Conservation (phyloP, 805 yeast genomes). For the Aciculoconidium aculeatum region DNA sequence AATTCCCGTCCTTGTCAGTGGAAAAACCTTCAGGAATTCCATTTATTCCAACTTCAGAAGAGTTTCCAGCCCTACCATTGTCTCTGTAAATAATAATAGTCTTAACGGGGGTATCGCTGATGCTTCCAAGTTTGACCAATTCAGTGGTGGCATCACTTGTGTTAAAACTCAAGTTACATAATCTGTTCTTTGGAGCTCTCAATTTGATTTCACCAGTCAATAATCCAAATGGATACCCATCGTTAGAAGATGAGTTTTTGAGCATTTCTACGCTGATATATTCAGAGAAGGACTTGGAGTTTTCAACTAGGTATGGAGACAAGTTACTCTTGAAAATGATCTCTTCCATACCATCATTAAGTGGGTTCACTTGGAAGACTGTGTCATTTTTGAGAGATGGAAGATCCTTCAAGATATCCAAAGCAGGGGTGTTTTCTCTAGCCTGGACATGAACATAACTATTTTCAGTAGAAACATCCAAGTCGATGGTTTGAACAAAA, state of each 20-base stretch:
- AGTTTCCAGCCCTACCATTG: conserved; percentile 15
- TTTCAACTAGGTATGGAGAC: conserved; percentile 34
- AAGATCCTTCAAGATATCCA: conserved; percentile 46
- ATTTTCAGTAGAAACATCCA: conserved; percentile 22
- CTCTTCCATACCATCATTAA: conserved; percentile 42
- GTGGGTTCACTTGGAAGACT: conserved; percentile 27
- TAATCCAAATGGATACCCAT: conserved; percentile 54
- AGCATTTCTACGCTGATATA: conserved; percentile 48
- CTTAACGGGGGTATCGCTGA: conserved; percentile 54
- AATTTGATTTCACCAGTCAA: conserved; percentile 57
- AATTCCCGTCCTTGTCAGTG: conserved; percentile 35
- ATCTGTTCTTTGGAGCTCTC: conserved; percentile 54
- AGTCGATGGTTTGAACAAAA: conserved; percentile 57
- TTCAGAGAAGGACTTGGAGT: conserved; percentile 31
- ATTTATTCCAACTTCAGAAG: conserved; percentile 4
- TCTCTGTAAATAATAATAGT: conserved; percentile 49
- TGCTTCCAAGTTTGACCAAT: conserved; percentile 5
- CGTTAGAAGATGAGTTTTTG: conserved; percentile 40
- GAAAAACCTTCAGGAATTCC: conserved; percentile 44
- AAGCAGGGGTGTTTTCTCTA: conserved; percentile 41
- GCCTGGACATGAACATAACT: conserved; percentile 46
- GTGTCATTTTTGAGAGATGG: conserved; percentile 51
- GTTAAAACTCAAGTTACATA: conserved; percentile 58
- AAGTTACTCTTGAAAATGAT: conserved; percentile 49
- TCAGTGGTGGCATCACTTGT: conserved; percentile 35